A percentile compares a stretch with the other conserved stretches of the same genome.
Evolutionary conservation across 1,284 basidiomycete genomes (phyloP).

Genomic region (Limonomyces culmigenus): DNA sequence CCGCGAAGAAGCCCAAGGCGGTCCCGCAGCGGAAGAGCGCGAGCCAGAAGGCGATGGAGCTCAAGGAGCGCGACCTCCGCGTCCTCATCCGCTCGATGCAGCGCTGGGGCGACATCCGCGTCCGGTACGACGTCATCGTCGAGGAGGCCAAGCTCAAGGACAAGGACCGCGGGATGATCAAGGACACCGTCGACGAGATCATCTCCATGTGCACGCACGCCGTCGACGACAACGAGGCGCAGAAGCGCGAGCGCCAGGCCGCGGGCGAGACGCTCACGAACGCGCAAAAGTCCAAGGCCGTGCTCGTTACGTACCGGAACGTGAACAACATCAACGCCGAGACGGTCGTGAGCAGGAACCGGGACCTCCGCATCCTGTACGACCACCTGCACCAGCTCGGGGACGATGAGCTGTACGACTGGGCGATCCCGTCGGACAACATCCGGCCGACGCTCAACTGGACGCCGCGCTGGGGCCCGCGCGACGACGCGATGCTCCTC

Average conservation of each 20-base stretch:
- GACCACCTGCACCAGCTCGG: constrained; percentile 56
- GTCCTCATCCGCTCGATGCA: constrained; percentile 91
- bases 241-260: constrained; percentile 59
- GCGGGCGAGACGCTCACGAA: constrained; percentile 76
- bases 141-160: constrained; percentile 83
- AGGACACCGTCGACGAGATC: constrained; percentile 86
- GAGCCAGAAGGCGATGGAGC: constrained; percentile 85
- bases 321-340: constrained; percentile 96
- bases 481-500: constrained; percentile 87
- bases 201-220: constrained; percentile 76
- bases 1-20: constrained; percentile 57
- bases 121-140: constrained; percentile 89
- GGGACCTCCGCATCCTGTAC: constrained; percentile 81
- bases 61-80: constrained; percentile 94
- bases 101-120: constrained; percentile 94
- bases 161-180: constrained; percentile 90
- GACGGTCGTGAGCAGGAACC: constrained; percentile 81
- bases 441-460: constrained; percentile 90
- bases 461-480: constrained; percentile 89
- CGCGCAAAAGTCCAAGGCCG: constrained; percentile 87
- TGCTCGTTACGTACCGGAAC: constrained; percentile 79
- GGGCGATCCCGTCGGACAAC: constrained; percentile 82
- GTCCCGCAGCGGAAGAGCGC: constrained; percentile 68
- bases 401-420: constrained; percentile 55
- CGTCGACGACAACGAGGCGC: constrained; percentile 70